Percentiles rank a stretch among this genome's conserved stretches.
phyloP scores from a whole-genome alignment of 805 yeast genomes.

The Candida yuanshanica region DNA sequence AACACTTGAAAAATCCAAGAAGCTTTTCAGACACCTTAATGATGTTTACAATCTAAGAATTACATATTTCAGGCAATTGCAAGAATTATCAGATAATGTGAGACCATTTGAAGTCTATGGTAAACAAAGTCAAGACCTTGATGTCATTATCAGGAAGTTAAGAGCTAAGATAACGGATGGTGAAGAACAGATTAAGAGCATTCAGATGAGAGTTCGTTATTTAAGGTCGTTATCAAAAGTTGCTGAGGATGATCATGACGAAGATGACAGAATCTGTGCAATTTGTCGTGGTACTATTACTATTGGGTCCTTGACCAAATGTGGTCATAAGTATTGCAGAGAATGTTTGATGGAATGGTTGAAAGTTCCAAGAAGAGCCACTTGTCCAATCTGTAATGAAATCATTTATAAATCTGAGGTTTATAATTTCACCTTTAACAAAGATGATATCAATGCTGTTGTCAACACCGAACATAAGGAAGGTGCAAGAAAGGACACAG shows the following conservation, averaged over 20 bases:
- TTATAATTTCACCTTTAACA: conserved; percentile 62
- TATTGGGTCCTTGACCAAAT: conserved; percentile 75
- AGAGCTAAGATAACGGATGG: conserved; percentile 9
- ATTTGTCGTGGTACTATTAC: conserved; percentile 71
- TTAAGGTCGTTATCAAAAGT: conserved; percentile 34
- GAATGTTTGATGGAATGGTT: conserved; percentile 79
- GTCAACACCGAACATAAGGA: conserved; percentile 28
- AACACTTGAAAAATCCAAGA: conserved; percentile 26
- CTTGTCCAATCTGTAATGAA: conserved; percentile 82
- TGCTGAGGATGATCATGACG: conserved; percentile 22
- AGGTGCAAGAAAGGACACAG: conserved; percentile 3
- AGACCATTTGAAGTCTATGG: conserved; percentile 37
- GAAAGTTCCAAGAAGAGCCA: conserved; percentile 30
- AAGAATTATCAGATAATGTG: conserved; percentile 80
- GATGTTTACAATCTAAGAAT: conserved; percentile 73
- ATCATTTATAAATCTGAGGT: conserved; percentile 43
- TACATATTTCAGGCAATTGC: conserved; percentile 78
- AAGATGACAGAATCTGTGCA: conserved; percentile 46
- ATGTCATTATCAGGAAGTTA: background rate
- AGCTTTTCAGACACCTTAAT: conserved; percentile 46
- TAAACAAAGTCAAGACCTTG: conserved; percentile 10
- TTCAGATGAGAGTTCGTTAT: conserved; percentile 42
- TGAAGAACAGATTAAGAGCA: conserved; percentile 15
- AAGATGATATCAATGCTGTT: conserved; percentile 45
- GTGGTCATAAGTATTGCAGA: conserved; percentile 90